Conservation (phyloP, 768 basidiomycete genomes). For the Tricholoma flavovirens region DNA sequence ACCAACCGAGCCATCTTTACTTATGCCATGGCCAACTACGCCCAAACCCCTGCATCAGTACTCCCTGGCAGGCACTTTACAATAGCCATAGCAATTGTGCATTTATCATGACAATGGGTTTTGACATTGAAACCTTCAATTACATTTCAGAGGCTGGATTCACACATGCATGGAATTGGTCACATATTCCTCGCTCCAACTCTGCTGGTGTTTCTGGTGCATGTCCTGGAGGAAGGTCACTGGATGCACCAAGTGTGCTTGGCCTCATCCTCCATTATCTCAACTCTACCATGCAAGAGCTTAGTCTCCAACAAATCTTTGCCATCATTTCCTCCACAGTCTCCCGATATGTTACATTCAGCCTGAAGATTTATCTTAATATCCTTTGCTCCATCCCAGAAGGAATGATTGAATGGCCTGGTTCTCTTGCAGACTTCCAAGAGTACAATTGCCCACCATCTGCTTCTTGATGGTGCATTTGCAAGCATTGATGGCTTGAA, state of each 20-base stretch:
- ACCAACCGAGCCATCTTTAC: constrained; percentile 16
- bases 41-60: constrained; percentile 22
- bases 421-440: constrained; percentile 9
- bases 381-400: constrained; percentile 24
- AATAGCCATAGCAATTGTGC: constrained; percentile 27
- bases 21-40: constrained; percentile 7
- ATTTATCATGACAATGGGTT: constrained; percentile 42
- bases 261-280: constrained; percentile 29
- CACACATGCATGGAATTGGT: constrained; percentile 16
- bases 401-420: constrained; percentile 23
- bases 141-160: constrained; percentile 30
- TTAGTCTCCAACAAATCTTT: constrained; percentile 37
- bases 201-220: constrained; percentile 15
- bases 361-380: constrained; percentile 23
- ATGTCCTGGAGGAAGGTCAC: constrained; percentile 21
- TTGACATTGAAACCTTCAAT: constrained; percentile 32
- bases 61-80: constrained; percentile 31
- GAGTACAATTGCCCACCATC: constrained; percentile 20
- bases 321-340: constrained; percentile 31
- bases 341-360: constrained; percentile 30
- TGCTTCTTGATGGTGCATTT: constrained; percentile 32
- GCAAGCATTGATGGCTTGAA: constrained; percentile 37
- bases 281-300: constrained; percentile 29
- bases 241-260: constrained; percentile 36
- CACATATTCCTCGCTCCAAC: constrained; percentile 24